These are phyloP conservation scores for Hortiboletus flavorubellus DNA, from an alignment of 768 basidiomycete species.

Conservation along the genomic window DNA sequence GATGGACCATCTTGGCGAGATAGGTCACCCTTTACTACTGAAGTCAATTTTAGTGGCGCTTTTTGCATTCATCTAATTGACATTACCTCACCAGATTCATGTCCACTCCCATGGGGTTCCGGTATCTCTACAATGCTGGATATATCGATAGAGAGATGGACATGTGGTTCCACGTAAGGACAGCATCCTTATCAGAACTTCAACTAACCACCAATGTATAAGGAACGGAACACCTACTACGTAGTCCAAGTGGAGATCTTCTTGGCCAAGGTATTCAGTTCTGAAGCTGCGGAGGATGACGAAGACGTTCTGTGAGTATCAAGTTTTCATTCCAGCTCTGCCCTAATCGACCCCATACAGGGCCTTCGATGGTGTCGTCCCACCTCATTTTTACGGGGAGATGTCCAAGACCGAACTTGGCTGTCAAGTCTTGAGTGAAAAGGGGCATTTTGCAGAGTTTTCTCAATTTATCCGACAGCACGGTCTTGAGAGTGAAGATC, in stretches of 20 bases:
- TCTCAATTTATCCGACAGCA: constrained; percentile 87
- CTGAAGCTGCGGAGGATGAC: constrained; percentile 54
- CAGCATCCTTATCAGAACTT: background rate
- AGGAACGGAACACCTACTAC: constrained; percentile 94
- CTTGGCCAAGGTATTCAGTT: constrained; percentile 73
- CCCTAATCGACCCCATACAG: constrained; percentile 31
- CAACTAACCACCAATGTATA: constrained; percentile 8
- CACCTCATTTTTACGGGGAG: constrained; percentile 96
- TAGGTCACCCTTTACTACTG: constrained; percentile 83
- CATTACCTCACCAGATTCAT: constrained; percentile 63
- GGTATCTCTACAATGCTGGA: constrained; percentile 84
- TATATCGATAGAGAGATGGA: constrained; percentile 97
- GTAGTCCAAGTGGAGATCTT: constrained; percentile 94
- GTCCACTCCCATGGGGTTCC: constrained; percentile 90
- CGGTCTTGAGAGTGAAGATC: constrained; percentile 78
- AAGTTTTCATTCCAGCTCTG: background rate
- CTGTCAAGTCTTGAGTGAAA: constrained; percentile 85
- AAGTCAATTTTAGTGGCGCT: constrained; percentile 50
- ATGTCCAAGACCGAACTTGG: constrained; percentile 96
- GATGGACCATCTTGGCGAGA: constrained; percentile 91
- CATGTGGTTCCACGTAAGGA: constrained; percentile 86
- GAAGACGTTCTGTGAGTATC: constrained; percentile 54
- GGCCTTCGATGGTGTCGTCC: constrained; percentile 83
- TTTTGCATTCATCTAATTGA: background rate
- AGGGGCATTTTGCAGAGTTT: constrained; percentile 88